Conservation (phyloP, 768 basidiomycete genomes). For the Galerina marginata region DNA sequence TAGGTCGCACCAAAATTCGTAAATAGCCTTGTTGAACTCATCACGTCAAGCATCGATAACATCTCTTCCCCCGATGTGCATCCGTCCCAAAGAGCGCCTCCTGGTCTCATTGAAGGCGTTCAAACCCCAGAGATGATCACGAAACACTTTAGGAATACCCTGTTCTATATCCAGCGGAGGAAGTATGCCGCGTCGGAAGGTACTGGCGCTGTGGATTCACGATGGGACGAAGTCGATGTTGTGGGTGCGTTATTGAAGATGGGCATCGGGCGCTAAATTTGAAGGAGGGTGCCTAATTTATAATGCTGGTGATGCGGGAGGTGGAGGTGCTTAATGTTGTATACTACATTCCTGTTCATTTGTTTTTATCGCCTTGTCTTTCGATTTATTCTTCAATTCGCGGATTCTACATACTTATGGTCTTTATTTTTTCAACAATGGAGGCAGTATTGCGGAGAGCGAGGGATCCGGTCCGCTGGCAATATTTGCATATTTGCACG, state of each 20-base stretch:
- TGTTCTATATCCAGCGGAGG: conserved; percentile 79
- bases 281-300: background rate
- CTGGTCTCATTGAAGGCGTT: conserved; percentile 90
- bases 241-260: conserved; percentile 90
- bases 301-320: background rate
- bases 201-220: conserved; percentile 44
- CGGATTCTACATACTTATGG: background rate
- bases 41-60: conserved; percentile 92
- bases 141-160: conserved; percentile 91
- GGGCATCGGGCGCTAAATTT: conserved; percentile 65
- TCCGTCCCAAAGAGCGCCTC: conserved; percentile 84
- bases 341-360: background rate
- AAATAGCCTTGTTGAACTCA: conserved; percentile 94
- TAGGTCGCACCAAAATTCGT: conserved; percentile 96
- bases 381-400: background rate
- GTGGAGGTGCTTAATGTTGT: conserved; percentile 8
- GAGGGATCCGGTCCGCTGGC: too few relatives aligned
- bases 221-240: conserved; percentile 90
- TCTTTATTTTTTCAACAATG: too few relatives aligned
- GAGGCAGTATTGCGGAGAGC: too few relatives aligned
- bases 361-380: conserved; percentile 3
- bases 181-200: conserved; percentile 59
- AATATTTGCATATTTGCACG: too few relatives aligned
- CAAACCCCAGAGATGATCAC: conserved; percentile 93
- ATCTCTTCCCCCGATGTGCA: conserved; percentile 89